Percentiles rank a stretch among this genome's conserved stretches.
phyloP scores from a whole-genome alignment of 208 protist genomes.

The Acanthamoeba sp. region DNA sequence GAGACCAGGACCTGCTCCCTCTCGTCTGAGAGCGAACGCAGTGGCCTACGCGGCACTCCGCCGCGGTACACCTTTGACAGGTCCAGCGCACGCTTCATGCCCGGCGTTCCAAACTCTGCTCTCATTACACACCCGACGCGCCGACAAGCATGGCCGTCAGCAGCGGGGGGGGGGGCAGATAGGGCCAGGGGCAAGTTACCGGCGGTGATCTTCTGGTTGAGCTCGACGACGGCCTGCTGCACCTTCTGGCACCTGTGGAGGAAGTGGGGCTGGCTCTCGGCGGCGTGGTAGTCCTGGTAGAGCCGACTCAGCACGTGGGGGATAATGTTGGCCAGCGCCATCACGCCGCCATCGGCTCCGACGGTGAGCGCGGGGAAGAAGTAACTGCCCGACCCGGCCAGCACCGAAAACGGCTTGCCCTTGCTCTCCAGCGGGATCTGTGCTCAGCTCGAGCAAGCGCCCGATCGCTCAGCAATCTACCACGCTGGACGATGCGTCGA shows the following conservation, averaged over 20 bases:
- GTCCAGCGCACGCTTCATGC: slow-evolving; percentile 58
- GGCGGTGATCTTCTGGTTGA: slow-evolving; percentile 34
- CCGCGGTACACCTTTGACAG: not conserved
- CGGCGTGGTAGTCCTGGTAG: not conserved
- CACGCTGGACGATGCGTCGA: not conserved
- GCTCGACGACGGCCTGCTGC: slow-evolving; percentile 44
- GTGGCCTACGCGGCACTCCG: slow-evolving; percentile 24
- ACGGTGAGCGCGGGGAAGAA: slow-evolving; percentile 53
- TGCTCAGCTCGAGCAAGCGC: not conserved
- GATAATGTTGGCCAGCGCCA: slow-evolving; percentile 63
- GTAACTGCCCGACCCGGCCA: slow-evolving; percentile 57
- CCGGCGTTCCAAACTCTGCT: slow-evolving; percentile 39
- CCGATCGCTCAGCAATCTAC: not conserved
- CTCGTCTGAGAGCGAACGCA: slow-evolving; percentile 43
- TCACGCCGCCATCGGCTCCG: slow-evolving; percentile 57
- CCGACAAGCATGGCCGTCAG: not conserved
- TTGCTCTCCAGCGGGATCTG: not conserved
- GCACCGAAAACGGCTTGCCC: slow-evolving; percentile 39
- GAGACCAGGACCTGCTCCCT: not conserved
- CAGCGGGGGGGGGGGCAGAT: not conserved
- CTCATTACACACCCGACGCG: not conserved
- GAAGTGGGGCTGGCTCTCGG: not conserved
- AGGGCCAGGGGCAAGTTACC: not conserved
- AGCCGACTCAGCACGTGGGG: slow-evolving; percentile 36
- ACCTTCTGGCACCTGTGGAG: slow-evolving; percentile 28